Evolutionary conservation across 495 filamentous ascomycete genomes (phyloP).

Genomic region (Neurospora hispaniola): DNA sequence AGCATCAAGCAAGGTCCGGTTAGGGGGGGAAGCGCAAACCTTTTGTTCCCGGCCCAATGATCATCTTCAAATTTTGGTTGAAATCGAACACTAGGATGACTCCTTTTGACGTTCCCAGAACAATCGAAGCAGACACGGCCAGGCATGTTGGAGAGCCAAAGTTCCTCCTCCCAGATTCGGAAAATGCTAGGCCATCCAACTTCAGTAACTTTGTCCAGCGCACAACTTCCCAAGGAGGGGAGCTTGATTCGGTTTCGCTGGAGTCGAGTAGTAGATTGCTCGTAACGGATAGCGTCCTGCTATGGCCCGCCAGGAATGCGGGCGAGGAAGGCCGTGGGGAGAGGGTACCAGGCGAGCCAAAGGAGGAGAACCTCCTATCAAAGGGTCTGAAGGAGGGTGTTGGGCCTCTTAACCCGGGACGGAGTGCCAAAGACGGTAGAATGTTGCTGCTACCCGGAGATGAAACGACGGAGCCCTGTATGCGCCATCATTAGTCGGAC

Average conservation of each 20-base stretch:
- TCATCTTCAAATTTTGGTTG: slow-evolving; percentile 83
- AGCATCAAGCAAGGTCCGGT: not conserved
- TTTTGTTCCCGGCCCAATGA: slow-evolving; percentile 91
- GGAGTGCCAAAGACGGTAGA: slow-evolving; percentile 34
- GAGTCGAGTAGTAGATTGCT: slow-evolving; percentile 46
- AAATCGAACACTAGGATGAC: slow-evolving; percentile 95
- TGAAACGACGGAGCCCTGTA: slow-evolving; percentile 70
- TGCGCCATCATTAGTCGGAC: slow-evolving; percentile 19
- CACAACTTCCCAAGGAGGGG: slow-evolving; percentile 90
- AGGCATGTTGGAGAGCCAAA: slow-evolving; percentile 90
- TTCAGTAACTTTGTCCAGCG: slow-evolving; percentile 91
- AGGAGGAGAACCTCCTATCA: slow-evolving; percentile 85
- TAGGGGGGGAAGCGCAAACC: slow-evolving; percentile 39
- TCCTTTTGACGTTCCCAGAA: slow-evolving; percentile 85
- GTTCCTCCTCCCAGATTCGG: slow-evolving; percentile 85
- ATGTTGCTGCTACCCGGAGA: slow-evolving; percentile 63
- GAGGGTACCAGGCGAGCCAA: slow-evolving; percentile 44
- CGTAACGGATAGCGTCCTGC: slow-evolving; percentile 61
- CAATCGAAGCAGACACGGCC: slow-evolving; percentile 79
- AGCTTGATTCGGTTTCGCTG: slow-evolving; percentile 53
- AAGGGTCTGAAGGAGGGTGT: slow-evolving; percentile 85
- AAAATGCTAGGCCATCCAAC: slow-evolving; percentile 79
- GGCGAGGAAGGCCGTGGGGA: slow-evolving; percentile 68
- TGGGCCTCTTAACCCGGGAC: slow-evolving; percentile 42
- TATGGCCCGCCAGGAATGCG: slow-evolving; percentile 62